Conservation (phyloP, 805 yeast genomes). For the Candida ulmi region DNA sequence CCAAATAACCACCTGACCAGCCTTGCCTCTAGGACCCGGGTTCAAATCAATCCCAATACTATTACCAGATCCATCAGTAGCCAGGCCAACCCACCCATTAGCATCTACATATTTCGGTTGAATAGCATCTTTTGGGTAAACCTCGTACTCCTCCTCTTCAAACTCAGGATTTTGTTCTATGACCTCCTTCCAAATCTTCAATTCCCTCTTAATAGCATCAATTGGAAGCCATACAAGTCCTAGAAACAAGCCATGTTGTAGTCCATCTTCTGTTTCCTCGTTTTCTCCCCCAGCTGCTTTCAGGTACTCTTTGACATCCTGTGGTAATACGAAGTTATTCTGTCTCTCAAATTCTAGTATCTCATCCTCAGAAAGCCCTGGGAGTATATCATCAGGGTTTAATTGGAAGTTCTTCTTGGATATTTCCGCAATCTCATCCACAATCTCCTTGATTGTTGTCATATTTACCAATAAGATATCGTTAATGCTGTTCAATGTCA, state of each 20-base stretch:
- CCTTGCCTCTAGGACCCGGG: constrained; percentile 11
- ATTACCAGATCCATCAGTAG: constrained; percentile 14
- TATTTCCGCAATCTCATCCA: too few relatives aligned
- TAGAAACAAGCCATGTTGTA: constrained; percentile 4
- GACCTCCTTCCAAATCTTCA: constrained; percentile 11
- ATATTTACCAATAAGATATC: too few relatives aligned
- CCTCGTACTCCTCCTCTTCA: constrained; percentile 3
- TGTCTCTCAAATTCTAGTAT: background rate
- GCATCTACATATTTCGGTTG: constrained; percentile 6
- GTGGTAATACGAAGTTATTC: background rate
- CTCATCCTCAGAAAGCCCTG: background rate
- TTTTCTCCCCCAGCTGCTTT: background rate
- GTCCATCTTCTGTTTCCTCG: too few relatives aligned
- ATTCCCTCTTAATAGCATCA: constrained; percentile 8
- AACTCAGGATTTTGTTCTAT: constrained; percentile 7
- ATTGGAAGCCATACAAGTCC: constrained; percentile 6
- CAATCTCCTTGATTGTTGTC: too few relatives aligned
- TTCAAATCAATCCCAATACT: constrained; percentile 12
- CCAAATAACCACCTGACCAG: constrained; percentile 12
- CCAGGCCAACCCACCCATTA: constrained; percentile 10
- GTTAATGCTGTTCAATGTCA: too few relatives aligned
- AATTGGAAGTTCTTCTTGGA: background rate
- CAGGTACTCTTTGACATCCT: background rate
- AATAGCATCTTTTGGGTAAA: constrained; percentile 7
- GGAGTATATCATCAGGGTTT: background rate